Base-by-base conservation (phyloP, 139 green algal species). In the Chlorella sp. region DNA sequence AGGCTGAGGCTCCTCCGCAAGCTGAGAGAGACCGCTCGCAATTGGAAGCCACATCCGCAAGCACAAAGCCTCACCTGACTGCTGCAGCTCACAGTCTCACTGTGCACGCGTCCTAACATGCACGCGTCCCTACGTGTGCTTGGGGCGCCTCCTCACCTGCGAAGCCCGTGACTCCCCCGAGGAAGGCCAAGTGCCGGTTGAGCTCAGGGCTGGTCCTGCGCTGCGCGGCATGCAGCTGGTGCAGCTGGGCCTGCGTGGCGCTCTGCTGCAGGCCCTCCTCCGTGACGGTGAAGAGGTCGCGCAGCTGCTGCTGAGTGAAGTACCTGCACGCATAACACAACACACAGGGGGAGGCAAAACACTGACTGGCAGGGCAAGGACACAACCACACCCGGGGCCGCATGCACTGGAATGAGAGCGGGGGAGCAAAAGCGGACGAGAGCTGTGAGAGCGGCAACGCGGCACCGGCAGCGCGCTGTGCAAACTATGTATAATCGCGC, bases 221-320 rank as follows among this genome's bases (percentile, higher is more conserved):
- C 84, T 95, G 83, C 24, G 51, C 66, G 1, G 73, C 70, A 78
- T 96, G 91, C 78, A 91, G 62, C 27, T 69, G 49, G n/a, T 87
- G 35, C 59, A 96, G 87, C 62, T 90, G 79, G 35, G 65, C 68
- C 86, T 93, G 87, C 3, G 91, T 96, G 14, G 51, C 35, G 61
- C 79, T 89, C 14, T 26, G 5, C n/a, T 70, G 31, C 68, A 92
- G 80, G 32, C 85, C 91, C 49, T 78, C 73, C 1, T 73, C 30
- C 2, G 80, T 84, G 17, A 91, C 74, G 5, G 74, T 73, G 78
- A 97, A 96, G 35, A 97, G 74, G 76, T 96, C 87, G 0, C 86
- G 77, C 50, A 96, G 85, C 50, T 97, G 90, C 61, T 87, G 75
- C 74, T 82, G 51, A 0, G 75, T 79, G 72, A 88, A 88, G 72